These are phyloP conservation scores for Polysphondylium violaceum DNA, from an alignment of 78 protist species.

Conservation along the genomic window DNA sequence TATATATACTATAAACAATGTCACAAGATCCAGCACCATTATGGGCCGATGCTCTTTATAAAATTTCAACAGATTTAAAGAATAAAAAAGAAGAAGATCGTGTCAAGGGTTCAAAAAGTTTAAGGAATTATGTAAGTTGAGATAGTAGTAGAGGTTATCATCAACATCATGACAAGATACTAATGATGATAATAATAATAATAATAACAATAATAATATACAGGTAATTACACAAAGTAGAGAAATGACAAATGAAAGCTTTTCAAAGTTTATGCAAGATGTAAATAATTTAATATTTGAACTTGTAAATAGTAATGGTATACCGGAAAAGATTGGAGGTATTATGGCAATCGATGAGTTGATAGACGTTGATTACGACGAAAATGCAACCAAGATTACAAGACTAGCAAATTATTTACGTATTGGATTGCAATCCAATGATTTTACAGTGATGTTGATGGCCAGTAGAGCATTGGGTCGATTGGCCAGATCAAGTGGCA, in stretches of 20 bases:
- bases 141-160: background rate
- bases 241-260: constrained; percentile 78
- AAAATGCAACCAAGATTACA: constrained; percentile 65
- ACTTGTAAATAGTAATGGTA: constrained; percentile 47
- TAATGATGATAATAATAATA: background rate
- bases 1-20: background rate
- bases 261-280: constrained; percentile 54
- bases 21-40: constrained; percentile 13
- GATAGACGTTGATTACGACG: constrained; percentile 67
- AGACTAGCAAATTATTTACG: constrained; percentile 63
- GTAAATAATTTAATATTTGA: constrained; percentile 46
- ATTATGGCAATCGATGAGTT: constrained; percentile 76
- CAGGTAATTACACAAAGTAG: constrained; percentile 66
- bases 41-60: constrained; percentile 69
- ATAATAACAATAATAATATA: background rate
- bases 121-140: constrained; percentile 44
- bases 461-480: constrained; percentile 71
- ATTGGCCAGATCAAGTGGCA: constrained; percentile 73
- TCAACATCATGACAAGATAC: background rate
- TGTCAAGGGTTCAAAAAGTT: constrained; percentile 51
- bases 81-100: constrained; percentile 74
- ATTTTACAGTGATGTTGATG: constrained; percentile 65
- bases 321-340: constrained; percentile 77
- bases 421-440: constrained; percentile 49
- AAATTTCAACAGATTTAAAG: constrained; percentile 42